These are phyloP conservation scores for Globisporangium polare DNA, from an alignment of 352 stramenopile species.

Conservation along the genomic window DNA sequence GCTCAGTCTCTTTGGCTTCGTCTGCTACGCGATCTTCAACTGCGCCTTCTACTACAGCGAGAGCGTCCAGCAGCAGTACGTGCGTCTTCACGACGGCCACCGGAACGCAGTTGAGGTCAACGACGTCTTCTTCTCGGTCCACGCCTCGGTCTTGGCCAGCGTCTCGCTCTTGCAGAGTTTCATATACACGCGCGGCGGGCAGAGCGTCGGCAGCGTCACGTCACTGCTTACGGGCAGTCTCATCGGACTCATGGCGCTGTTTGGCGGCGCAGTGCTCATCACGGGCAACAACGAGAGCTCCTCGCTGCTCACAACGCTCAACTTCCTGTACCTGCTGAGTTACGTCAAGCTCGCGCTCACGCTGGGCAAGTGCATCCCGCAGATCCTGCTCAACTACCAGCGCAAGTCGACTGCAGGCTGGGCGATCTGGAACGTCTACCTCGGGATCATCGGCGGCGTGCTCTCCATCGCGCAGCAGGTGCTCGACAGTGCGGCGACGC, in stretches of 20 bases:
- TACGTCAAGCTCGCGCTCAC: conserved; percentile 95
- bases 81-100: conserved; percentile 63
- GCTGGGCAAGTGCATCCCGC: conserved; percentile 95
- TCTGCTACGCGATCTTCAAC: conserved; percentile 94
- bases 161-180: conserved; percentile 91
- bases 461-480: conserved; percentile 92
- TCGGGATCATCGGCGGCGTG: conserved; percentile 95
- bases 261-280: background rate
- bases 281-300: background rate
- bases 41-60: conserved; percentile 89
- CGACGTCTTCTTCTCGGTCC: conserved; percentile 94
- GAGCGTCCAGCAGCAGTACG: conserved; percentile 88
- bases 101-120: conserved; percentile 87
- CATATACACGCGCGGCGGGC: conserved; percentile 65
- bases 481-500: conserved; percentile 87
- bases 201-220: background rate
- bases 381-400: conserved; percentile 94
- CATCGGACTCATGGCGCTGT: background rate
- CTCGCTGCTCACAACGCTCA: conserved; percentile 81
- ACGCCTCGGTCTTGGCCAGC: conserved; percentile 85
- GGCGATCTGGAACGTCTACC: conserved; percentile 97
- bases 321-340: conserved; percentile 92
- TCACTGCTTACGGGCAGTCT: background rate
- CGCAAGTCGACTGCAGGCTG: conserved; percentile 95
- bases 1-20: conserved; percentile 94